Conservation (phyloP, 2,329 filamentous ascomycete species). For the Neonectria hederae region DNA sequence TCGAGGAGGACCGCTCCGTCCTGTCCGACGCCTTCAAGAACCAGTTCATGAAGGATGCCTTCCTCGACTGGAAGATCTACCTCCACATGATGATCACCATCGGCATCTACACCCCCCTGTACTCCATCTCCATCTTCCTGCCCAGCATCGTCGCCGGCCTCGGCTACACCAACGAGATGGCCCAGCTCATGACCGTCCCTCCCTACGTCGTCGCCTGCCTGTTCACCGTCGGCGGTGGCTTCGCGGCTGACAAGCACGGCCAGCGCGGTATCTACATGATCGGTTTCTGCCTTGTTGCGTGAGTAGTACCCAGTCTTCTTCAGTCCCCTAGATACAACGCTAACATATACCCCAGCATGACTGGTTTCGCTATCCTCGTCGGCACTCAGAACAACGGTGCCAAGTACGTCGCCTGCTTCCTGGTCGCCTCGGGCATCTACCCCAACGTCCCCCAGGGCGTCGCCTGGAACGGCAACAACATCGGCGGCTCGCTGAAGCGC, state of each 20-base stretch:
- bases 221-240: conserved; percentile 51
- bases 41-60: conserved; percentile 63
- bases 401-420: conserved; percentile 60
- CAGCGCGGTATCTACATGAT: conserved; percentile 53
- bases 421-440: conserved; percentile 55
- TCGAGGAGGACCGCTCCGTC: conserved; percentile 54
- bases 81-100: conserved; percentile 70
- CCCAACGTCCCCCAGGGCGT: conserved; percentile 65
- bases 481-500: conserved; percentile 64
- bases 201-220: conserved; percentile 51
- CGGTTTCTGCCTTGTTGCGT: conserved; percentile 48
- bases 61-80: conserved; percentile 67
- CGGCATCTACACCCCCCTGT: conserved; percentile 57
- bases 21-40: conserved; percentile 67
- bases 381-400: conserved; percentile 48
- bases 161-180: conserved; percentile 49
- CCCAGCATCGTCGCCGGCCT: conserved; percentile 50
- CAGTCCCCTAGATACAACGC: not conserved
- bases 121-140: conserved; percentile 51
- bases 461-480: conserved; percentile 69
- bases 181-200: conserved; percentile 52
- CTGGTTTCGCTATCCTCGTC: conserved; percentile 47
- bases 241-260: conserved; percentile 52
- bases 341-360: conserved; percentile 40
- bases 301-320: conserved; percentile 27